A percentile compares a stretch with the other conserved stretches of the same genome.
Evolutionary conservation across 768 basidiomycete genomes (phyloP).

Genomic region (Lenzites betulinus): DNA sequence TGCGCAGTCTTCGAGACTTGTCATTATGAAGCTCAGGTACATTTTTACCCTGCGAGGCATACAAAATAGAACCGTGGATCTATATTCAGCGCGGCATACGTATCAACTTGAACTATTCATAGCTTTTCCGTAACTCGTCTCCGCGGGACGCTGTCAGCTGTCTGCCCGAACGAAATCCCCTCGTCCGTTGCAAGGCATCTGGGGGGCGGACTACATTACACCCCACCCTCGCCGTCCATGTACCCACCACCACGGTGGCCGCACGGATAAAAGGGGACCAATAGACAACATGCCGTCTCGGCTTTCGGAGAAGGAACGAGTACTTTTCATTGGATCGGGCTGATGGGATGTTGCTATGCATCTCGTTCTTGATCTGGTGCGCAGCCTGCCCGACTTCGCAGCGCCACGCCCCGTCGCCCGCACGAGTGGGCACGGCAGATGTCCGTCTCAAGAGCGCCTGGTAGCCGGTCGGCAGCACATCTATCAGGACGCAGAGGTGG

Average conservation of each 20-base stretch:
- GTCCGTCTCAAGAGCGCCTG: background rate
- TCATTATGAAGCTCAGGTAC: too few relatives aligned
- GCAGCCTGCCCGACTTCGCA: background rate
- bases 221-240: too few relatives aligned
- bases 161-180: background rate
- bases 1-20: too few relatives aligned
- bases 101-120: background rate
- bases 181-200: too few relatives aligned
- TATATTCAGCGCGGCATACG: too few relatives aligned
- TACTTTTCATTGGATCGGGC: background rate
- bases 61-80: too few relatives aligned
- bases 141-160: background rate
- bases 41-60: too few relatives aligned
- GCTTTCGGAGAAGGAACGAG: background rate
- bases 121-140: background rate
- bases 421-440: background rate
- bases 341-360: slow-evolving; percentile 9
- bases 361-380: background rate
- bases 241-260: too few relatives aligned
- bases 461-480: too few relatives aligned
- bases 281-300: background rate
- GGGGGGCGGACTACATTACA: too few relatives aligned
- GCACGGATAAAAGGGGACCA: background rate
- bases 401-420: background rate
- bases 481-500: background rate